phyloP scores from a whole-genome alignment of 106 monocot genomes.

The Phalaenopsis aphrodite region DNA sequence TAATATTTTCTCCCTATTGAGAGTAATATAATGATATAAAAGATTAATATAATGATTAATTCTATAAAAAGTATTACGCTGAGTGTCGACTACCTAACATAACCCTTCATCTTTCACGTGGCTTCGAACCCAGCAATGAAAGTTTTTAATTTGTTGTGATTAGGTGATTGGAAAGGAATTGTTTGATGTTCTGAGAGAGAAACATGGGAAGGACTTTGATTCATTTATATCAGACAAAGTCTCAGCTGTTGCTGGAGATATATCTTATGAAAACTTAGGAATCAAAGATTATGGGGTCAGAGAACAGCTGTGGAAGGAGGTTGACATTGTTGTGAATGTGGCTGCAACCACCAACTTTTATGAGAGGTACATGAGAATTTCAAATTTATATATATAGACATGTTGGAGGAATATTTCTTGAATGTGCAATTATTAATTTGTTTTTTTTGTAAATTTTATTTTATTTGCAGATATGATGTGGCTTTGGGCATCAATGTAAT shows the following conservation, averaged over 20 bases:
- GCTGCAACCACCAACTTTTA: constrained; percentile 78
- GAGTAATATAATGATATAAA: too few species aligned
- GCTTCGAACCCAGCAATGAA: too few species aligned
- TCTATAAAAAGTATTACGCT: too few species aligned
- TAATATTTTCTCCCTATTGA: too few species aligned
- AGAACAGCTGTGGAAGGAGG: constrained; percentile 26
- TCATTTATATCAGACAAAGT: constrained; percentile 42
- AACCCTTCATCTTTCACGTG: too few species aligned
- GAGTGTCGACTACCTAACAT: too few species aligned
- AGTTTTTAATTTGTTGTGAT: neutral
- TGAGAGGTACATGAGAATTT: constrained; percentile 39
- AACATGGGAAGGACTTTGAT: constrained; percentile 43
- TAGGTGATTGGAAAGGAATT: constrained; percentile 57
- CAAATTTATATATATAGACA: neutral
- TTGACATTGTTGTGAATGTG: constrained; percentile 52
- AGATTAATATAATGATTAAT: too few species aligned
- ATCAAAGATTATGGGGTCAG: constrained; percentile 26
- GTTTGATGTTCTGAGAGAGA: constrained; percentile 46
- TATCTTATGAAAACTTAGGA: constrained; percentile 40
- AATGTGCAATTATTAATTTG: neutral
- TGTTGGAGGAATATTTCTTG: neutral
- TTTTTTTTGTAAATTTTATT: neutral
- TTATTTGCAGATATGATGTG: constrained; percentile 34
- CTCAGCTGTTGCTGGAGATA: constrained; percentile 46
- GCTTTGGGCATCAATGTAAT: constrained; percentile 34